Evolutionary conservation across 768 basidiomycete genomes (phyloP), one percentile per base, ranked within the genome.

Genomic region (Leccinellum rugosiceps): DNA sequence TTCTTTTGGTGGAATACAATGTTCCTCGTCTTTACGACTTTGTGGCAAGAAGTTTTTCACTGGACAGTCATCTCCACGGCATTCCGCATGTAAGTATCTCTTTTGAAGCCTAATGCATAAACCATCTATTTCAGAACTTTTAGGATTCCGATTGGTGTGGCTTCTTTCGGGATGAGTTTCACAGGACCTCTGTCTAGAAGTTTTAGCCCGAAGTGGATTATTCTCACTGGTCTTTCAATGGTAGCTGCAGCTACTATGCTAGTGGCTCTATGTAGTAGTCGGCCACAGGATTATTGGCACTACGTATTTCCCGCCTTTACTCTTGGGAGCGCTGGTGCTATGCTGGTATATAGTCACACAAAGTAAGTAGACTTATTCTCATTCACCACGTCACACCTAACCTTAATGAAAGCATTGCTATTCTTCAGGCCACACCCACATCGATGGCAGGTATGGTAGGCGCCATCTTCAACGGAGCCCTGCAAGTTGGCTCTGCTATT

Each of bases 381-480:
- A 6, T 25, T 11, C 14, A 43, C 23, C 53, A 21, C 19, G 3
- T 50, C 23, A 15, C 14, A 52, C 11, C 35, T 54, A 14, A 61
- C 25, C 38, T 45, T 6, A 48, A 32, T 25, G 2, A 3, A 52
- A 83, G 79, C 61, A 78, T 84, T 47, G 80, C 80, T 14, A 74
- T 83, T 41, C 77, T 84, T 68, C 76, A 73, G 57, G 75, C 75
- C 35, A 76, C 75, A 5, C 82, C 82, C 6, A 57, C 78, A 8
- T 72, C 73, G n/a, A 77, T 80, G 63, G 75, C 81, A 4, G 83
- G 83, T 41, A 80, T 78, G 5, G 76, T 83, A 15, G 80, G 80
- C 19, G 83, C 83, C 15, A 78, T 85, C 41, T 82, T 82, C 72
- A 82, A 81, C 56, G 75, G 77, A 23, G 78, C 80, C 11, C 75